Conservation (phyloP, 805 yeast species). For the Blastobotrys parvus region DNA sequence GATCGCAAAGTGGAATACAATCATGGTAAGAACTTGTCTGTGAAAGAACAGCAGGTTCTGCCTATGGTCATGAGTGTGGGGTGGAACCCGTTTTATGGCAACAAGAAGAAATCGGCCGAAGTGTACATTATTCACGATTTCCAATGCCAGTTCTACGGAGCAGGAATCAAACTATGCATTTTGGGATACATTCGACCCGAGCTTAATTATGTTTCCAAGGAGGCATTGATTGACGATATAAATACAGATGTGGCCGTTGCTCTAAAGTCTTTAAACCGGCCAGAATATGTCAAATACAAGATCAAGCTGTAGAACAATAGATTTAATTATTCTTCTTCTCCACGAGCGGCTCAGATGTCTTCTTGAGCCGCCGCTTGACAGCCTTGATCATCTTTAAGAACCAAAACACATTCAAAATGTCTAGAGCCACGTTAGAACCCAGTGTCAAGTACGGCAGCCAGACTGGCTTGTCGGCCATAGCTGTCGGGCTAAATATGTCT, state of each 20-base stretch:
- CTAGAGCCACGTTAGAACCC: conserved; percentile 51
- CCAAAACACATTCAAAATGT: conserved; percentile 73
- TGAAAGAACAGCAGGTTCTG: conserved; percentile 29
- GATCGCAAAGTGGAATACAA: conserved; percentile 41
- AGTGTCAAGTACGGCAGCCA: conserved; percentile 45
- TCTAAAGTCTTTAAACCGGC: conserved; percentile 35
- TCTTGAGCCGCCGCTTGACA: not conserved
- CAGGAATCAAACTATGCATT: conserved; percentile 55
- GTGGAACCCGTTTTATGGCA: conserved; percentile 86
- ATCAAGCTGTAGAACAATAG: conserved; percentile 4
- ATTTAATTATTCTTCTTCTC: conserved; percentile 1
- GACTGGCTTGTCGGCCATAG: conserved; percentile 33
- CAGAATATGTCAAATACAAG: conserved; percentile 33
- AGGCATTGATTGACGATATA: conserved; percentile 80
- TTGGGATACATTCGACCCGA: conserved; percentile 92
- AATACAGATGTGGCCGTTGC: conserved; percentile 72
- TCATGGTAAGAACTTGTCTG: conserved; percentile 46
- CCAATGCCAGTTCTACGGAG: conserved; percentile 64
- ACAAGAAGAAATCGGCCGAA: conserved; percentile 69
- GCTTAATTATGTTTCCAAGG: conserved; percentile 71
- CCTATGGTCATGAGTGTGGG: conserved; percentile 97
- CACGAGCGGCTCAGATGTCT: not conserved
- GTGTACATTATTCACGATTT: conserved; percentile 78
- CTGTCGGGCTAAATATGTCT: conserved; percentile 32
- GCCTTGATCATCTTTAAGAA: conserved; percentile 75